Evolutionary conservation across 202 grass and related monocot genomes (phyloP), one percentile per base, ranked within the genome.

Genomic region (Schoenoplectus triqueter): DNA sequence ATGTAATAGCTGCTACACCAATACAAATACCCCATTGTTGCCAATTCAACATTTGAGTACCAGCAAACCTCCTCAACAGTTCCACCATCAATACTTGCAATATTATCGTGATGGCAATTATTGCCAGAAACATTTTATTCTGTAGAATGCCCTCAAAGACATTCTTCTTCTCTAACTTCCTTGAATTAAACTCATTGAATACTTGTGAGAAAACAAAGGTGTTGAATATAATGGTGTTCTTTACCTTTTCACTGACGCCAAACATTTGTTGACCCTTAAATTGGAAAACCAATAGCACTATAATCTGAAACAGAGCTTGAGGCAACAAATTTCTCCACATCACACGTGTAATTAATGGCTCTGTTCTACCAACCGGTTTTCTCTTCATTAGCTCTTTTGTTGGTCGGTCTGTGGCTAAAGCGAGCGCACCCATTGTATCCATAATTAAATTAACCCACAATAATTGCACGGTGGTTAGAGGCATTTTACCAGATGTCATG

Each of bases 351-450:
- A 97, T 94, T 42, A 97, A 87, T 50, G 92, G 92, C 66, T 92
- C 91, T 0, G 84, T 80, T 73, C 89, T 90, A 56, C 94, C 92
- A 0, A 94, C 20, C 6, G 90, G 95, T 10, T 60, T 83, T 20
- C 80, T 82, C 51, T 82, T 84, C 95, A 97, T 94, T 69, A 94
- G 71, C 57, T 71, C 74, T 31, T 81, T 69, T 2, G 87, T 94
- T 14, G 92, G 92, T 14, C 69, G 84, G 82, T 92, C 95, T 0
- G 92, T 93, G 11, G 95, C 92, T 15, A 97, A 80, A 8, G 91
- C 89, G n/a, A 97, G 89, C 0, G 90, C 90, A 15, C 94, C 94
- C 92, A 97, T 94, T 55, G 94, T 97, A 68, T 97, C 92, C 94
- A 94, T 97, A 73, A 97, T 94, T 2, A 92, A 81, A 85, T 97